phyloP scores from a whole-genome alignment of 495 filamentous ascomycete genomes.

The Parathielavia hyrcaniae region DNA sequence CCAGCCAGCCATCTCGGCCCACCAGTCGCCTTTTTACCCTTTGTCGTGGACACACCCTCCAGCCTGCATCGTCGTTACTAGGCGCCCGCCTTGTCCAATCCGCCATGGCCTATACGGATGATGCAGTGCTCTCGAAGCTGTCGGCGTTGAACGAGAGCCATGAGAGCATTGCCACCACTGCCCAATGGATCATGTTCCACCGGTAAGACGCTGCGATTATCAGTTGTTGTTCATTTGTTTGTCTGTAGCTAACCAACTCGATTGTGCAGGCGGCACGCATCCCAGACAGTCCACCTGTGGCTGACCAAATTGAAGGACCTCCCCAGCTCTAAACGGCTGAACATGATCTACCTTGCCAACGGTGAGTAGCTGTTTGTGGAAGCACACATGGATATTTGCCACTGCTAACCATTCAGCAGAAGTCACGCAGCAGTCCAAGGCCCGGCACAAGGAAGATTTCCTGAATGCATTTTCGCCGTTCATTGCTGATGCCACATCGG shows the following conservation, averaged over 20 bases:
- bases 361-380: constrained; percentile 46
- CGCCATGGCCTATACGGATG: constrained; percentile 86
- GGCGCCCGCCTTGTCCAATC: not conserved
- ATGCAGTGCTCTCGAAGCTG: constrained; percentile 88
- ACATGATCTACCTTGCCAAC: constrained; percentile 91
- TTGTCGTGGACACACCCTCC: not conserved
- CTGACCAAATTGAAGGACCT: constrained; percentile 81
- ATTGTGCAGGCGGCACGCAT: constrained; percentile 73
- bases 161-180: constrained; percentile 88
- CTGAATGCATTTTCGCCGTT: constrained; percentile 82
- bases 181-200: constrained; percentile 99
- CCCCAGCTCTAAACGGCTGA: constrained; percentile 73
- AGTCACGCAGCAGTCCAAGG: constrained; percentile 91
- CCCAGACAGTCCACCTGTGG: constrained; percentile 84
- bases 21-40: not conserved
- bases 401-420: constrained; percentile 50
- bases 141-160: constrained; percentile 92
- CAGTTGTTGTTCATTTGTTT: not conserved
- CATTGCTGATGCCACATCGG: constrained; percentile 75
- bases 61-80: not conserved
- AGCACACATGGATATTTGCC: not conserved
- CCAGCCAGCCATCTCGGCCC: not conserved
- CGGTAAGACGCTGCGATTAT: constrained; percentile 57
- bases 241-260: constrained; percentile 8
- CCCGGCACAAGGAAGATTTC: constrained; percentile 85